These are phyloP conservation scores for Kuraishia piskuri DNA, from an alignment of 805 yeast genomes.

Conservation along the genomic window DNA sequence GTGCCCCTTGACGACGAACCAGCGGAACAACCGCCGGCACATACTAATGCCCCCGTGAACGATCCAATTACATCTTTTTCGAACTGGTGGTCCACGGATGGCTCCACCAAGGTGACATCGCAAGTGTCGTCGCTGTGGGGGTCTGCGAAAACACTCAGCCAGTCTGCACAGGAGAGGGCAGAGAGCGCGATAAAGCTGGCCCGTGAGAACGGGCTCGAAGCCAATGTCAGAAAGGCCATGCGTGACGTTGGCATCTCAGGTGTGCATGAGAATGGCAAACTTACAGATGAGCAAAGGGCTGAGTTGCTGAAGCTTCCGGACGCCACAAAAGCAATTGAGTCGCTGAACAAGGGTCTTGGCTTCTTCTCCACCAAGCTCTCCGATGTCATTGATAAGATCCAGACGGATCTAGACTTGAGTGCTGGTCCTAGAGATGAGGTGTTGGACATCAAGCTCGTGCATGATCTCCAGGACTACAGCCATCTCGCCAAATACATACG, in stretches of 20 bases:
- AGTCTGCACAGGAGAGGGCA: constrained; percentile 36
- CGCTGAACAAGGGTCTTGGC: constrained; percentile 25
- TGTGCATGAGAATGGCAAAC: constrained; percentile 24
- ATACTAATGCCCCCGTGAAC: constrained; percentile 19
- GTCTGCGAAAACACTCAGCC: constrained; percentile 33
- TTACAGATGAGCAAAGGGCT: constrained; percentile 15
- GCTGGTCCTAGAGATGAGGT: constrained; percentile 36
- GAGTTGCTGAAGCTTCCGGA: constrained; percentile 22
- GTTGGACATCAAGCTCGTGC: constrained; percentile 54
- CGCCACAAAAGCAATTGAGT: constrained; percentile 23
- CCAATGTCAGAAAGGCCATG: constrained; percentile 26
- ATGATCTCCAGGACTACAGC: constrained; percentile 52
- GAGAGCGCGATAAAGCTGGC: constrained; percentile 46
- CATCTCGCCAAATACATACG: constrained; percentile 38
- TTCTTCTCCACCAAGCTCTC: constrained; percentile 20
- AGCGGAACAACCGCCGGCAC: constrained; percentile 1
- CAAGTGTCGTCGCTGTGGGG: constrained; percentile 63
- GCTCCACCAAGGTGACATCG: constrained; percentile 55
- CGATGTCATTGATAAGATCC: constrained; percentile 30
- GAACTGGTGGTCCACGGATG: constrained; percentile 69
- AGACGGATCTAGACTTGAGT: constrained; percentile 18
- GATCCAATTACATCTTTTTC: constrained; percentile 63
- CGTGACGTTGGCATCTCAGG: constrained; percentile 32
- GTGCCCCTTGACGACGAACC: constrained; percentile 1
- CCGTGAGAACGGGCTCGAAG: constrained; percentile 25